Conservation (phyloP, 2,329 filamentous ascomycete genomes). For the Tolypocladium nubicola region DNA sequence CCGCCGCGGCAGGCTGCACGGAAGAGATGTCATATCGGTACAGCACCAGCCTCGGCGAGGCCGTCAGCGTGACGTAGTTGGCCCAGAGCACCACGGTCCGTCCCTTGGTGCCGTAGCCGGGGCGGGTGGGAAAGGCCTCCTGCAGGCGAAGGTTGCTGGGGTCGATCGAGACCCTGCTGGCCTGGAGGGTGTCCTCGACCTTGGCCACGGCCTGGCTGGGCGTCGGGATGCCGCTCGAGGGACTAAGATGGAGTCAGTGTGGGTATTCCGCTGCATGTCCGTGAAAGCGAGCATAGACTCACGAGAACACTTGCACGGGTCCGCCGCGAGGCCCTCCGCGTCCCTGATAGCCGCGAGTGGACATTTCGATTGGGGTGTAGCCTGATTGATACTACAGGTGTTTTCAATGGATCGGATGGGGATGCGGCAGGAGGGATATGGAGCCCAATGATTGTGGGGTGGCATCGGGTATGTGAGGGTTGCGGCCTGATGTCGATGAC, state of each 20-base stretch:
- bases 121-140: constrained; percentile 4
- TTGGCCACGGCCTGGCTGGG: constrained; percentile 2
- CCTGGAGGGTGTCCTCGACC: constrained; percentile 4
- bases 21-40: constrained; percentile 6
- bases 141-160: constrained; percentile 2
- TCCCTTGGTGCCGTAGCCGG: constrained; percentile 7
- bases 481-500: too few species aligned
- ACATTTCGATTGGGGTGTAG: background rate
- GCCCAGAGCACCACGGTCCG: constrained; percentile 5
- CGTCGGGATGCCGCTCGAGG: background rate
- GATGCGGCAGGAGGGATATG: too few species aligned
- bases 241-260: background rate
- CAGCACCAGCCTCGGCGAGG: constrained; percentile 4
- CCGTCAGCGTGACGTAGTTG: constrained; percentile 7
- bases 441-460: too few species aligned
- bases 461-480: too few species aligned
- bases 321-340: background rate
- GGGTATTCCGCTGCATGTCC: too few species aligned
- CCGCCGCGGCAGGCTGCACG: constrained; percentile 1
- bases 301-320: constrained; percentile 1
- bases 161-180: background rate
- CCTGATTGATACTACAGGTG: too few species aligned
- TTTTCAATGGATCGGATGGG: too few species aligned
- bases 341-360: background rate
- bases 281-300: background rate